A percentile compares a stretch with the other conserved stretches of the same genome.
These are phyloP conservation scores for Stemphylium lycopersici DNA, from an alignment of 2,329 filamentous ascomycete species.

Conservation along the genomic window DNA sequence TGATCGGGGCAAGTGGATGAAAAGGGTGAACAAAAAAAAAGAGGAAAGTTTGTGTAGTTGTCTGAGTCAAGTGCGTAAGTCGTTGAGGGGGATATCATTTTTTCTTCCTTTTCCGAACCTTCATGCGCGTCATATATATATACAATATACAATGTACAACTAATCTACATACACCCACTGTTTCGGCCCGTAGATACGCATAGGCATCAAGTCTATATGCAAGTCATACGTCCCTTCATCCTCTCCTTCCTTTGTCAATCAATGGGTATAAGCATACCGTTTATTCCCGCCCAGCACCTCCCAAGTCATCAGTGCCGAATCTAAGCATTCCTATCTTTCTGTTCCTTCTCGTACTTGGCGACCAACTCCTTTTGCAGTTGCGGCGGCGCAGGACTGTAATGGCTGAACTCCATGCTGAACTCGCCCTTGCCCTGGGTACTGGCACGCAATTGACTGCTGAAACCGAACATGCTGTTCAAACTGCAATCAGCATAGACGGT, in stretches of 20 bases:
- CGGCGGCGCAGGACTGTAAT: constrained; percentile 85
- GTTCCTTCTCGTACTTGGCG: constrained; percentile 70
- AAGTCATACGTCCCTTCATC: constrained; percentile 11
- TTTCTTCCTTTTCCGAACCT: constrained; percentile 5
- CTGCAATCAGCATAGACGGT: constrained; percentile 90
- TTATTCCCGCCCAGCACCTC: neutral
- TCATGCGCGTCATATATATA: constrained; percentile 4
- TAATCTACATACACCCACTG: constrained; percentile 15
- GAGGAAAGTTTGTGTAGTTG: neutral
- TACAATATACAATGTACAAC: constrained; percentile 27
- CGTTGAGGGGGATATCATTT: constrained; percentile 21
- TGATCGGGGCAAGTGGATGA: too few relatives aligned
- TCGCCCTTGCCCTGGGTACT: constrained; percentile 98
- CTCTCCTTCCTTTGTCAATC: neutral
- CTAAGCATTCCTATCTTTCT: constrained; percentile 69
- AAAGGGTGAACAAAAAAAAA: neutral
- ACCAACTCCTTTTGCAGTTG: constrained; percentile 85
- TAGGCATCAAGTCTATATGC: constrained; percentile 26
- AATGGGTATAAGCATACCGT: neutral
- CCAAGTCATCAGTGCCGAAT: constrained; percentile 23
- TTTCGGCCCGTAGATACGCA: constrained; percentile 15
- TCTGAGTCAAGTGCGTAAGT: too few relatives aligned
- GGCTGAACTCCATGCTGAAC: constrained; percentile 98
- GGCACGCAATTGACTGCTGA: constrained; percentile 86
- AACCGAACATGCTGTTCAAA: constrained; percentile 97